Conservation (phyloP, 495 filamentous ascomycete genomes). For the Rusavskia elegans region DNA sequence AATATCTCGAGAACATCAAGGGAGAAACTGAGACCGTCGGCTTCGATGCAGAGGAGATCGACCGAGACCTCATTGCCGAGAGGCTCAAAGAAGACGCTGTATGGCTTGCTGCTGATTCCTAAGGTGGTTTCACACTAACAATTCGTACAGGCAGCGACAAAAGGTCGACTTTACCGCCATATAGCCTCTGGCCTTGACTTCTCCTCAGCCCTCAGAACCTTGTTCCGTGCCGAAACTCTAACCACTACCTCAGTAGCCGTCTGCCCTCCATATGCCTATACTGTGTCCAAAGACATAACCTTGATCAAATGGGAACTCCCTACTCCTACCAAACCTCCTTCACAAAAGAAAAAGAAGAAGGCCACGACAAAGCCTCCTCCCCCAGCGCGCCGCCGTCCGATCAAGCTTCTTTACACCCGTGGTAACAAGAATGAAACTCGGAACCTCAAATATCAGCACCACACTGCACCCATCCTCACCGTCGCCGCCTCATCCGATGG, state of each 20-base stretch:
- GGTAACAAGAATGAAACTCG: conserved; percentile 47
- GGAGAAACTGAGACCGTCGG: conserved; percentile 67
- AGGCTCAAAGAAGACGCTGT: conserved; percentile 76
- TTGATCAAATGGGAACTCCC: conserved; percentile 77
- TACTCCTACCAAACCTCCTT: conserved; percentile 19
- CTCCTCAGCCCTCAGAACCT: conserved; percentile 40
- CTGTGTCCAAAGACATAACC: conserved; percentile 67
- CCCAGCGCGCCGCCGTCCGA: conserved; percentile 54
- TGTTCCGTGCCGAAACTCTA: conserved; percentile 62
- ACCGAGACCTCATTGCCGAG: conserved; percentile 79
- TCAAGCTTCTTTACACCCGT: conserved; percentile 45
- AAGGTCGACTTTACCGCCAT: conserved; percentile 72
- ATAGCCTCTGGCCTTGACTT: conserved; percentile 58
- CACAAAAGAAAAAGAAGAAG: conserved; percentile 30
- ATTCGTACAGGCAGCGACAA: conserved; percentile 51
- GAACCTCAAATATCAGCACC: conserved; percentile 52
- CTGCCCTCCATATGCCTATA: conserved; percentile 67
- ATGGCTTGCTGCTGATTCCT: conserved; percentile 14
- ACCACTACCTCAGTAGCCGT: conserved; percentile 66
- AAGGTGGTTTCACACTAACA: conserved; percentile 6
- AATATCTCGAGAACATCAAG: conserved; percentile 78
- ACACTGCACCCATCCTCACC: conserved; percentile 57
- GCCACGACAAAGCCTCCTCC: conserved; percentile 46
- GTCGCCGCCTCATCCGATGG: conserved; percentile 80
- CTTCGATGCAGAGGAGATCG: conserved; percentile 87